A percentile compares a stretch with the other conserved stretches of the same genome.
Evolutionary conservation across 352 stramenopile genomes (phyloP).

Genomic region (Phytophthora fragariae): DNA sequence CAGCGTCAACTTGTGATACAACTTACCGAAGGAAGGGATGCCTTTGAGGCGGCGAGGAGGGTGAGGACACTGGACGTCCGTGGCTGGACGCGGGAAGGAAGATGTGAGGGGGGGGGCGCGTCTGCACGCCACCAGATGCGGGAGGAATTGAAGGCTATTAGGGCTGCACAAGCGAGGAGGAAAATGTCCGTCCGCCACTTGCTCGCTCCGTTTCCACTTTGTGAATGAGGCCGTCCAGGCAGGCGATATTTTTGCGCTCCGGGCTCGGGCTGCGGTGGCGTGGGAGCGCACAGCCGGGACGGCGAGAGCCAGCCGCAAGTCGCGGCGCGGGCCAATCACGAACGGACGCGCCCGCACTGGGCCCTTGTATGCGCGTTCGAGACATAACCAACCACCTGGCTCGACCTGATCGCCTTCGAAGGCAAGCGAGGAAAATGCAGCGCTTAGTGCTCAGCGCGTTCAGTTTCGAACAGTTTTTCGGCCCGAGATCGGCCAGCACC

Average conservation of each 20-base stretch:
- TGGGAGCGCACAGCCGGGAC: constrained; percentile 15
- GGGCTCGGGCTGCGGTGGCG: constrained; percentile 14
- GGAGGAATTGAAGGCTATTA: constrained; percentile 18
- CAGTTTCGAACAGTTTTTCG: constrained; percentile 34
- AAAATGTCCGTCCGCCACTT: constrained; percentile 16
- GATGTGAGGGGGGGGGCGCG: constrained; percentile 1
- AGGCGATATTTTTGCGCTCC: constrained; percentile 38
- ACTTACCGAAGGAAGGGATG: constrained; percentile 1
- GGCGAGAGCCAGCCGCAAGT: constrained; percentile 40
- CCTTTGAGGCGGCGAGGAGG: neutral
- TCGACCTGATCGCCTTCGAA: constrained; percentile 23
- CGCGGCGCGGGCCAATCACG: constrained; percentile 28
- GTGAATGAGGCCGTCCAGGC: constrained; percentile 30
- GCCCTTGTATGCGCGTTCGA: neutral
- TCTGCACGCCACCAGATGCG: constrained; percentile 21
- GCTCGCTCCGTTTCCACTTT: constrained; percentile 34
- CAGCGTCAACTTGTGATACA: too few species aligned
- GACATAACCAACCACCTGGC: neutral
- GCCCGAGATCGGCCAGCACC: neutral
- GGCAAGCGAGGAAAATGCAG: constrained; percentile 16
- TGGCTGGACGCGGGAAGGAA: constrained; percentile 25
- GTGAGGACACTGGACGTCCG: too few species aligned
- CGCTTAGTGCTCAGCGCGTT: neutral
- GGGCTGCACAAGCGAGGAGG: constrained; percentile 36
- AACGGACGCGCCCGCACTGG: constrained; percentile 15